Evolutionary conservation across 1,284 basidiomycete species (phyloP).

Genomic region (Cryptococcus sp.): DNA sequence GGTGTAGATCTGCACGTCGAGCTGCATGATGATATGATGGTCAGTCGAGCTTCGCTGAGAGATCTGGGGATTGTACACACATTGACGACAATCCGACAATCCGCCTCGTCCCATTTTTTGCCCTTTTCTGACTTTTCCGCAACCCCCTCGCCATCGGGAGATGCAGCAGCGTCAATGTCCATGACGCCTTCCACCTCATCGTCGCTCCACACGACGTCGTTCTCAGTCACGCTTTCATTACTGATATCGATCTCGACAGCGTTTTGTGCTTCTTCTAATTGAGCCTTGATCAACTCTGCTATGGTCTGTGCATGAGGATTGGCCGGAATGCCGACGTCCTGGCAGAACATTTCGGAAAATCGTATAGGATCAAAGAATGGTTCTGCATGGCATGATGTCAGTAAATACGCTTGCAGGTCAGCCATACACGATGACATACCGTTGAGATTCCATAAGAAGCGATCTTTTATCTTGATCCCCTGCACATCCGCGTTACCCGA

Average conservation of each 20-base stretch:
- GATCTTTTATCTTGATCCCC: slow-evolving; percentile 80
- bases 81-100: slow-evolving; percentile 86
- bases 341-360: slow-evolving; percentile 83
- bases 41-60: slow-evolving; percentile 3
- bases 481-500: slow-evolving; percentile 23
- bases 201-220: slow-evolving; percentile 43
- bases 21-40: slow-evolving; percentile 58
- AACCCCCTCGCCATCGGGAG: slow-evolving; percentile 20
- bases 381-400: slow-evolving; percentile 46
- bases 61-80: slow-evolving; percentile 58
- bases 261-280: slow-evolving; percentile 83
- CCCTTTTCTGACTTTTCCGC: slow-evolving; percentile 37
- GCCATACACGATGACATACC: slow-evolving; percentile 52
- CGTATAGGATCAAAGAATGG: slow-evolving; percentile 73
- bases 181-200: slow-evolving; percentile 23
- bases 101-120: slow-evolving; percentile 64
- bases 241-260: slow-evolving; percentile 66
- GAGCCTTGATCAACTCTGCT: slow-evolving; percentile 81
- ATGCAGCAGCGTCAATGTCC: slow-evolving; percentile 1
- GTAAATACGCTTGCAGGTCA: not conserved
- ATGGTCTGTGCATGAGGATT: slow-evolving; percentile 73
- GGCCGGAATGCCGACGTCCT: slow-evolving; percentile 77
- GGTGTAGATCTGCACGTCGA: slow-evolving; percentile 95
- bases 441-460: slow-evolving; percentile 94
- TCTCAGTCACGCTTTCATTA: slow-evolving; percentile 40